These are phyloP conservation scores for Leccinum angustisporum DNA, from an alignment of 1,284 basidiomycete genomes.

Conservation along the genomic window DNA sequence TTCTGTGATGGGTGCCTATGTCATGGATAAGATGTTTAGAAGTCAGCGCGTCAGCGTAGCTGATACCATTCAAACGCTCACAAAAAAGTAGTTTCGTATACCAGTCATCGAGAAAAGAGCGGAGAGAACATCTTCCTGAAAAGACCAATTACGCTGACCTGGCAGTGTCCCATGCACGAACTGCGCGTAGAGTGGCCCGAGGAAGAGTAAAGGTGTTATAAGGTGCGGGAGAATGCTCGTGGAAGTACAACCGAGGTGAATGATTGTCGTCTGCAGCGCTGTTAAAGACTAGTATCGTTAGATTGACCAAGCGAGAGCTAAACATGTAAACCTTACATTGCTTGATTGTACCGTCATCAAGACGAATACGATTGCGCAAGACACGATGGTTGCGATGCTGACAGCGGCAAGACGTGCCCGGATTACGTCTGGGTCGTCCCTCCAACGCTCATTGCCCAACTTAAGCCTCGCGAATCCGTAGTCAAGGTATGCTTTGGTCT, in stretches of 20 bases:
- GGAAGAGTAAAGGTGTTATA: slow-evolving; percentile 77
- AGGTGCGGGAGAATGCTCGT: slow-evolving; percentile 52
- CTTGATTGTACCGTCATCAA: slow-evolving; percentile 37
- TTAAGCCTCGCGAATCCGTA: slow-evolving; percentile 33
- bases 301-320: slow-evolving; percentile 1
- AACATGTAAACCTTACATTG: slow-evolving; percentile 32
- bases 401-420: slow-evolving; percentile 64
- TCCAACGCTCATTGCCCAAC: slow-evolving; percentile 46
- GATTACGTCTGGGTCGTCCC: slow-evolving; percentile 77
- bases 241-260: slow-evolving; percentile 25
- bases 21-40: neutral
- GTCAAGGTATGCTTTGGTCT: slow-evolving; percentile 26
- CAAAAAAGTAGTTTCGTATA: slow-evolving; percentile 77
- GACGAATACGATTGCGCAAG: slow-evolving; percentile 45
- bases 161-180: slow-evolving; percentile 62
- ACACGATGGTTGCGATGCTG: slow-evolving; percentile 52
- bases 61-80: slow-evolving; percentile 39
- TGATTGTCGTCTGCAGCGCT: slow-evolving; percentile 16
- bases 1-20: slow-evolving; percentile 86
- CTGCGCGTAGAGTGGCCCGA: slow-evolving; percentile 76
- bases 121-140: slow-evolving; percentile 39
- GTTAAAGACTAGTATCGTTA: slow-evolving; percentile 18
- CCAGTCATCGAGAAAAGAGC: slow-evolving; percentile 56
- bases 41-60: neutral
- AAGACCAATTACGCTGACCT: slow-evolving; percentile 56